Conservation (phyloP, 1,284 basidiomycete genomes). For the Bondarzewia mesenterica region DNA sequence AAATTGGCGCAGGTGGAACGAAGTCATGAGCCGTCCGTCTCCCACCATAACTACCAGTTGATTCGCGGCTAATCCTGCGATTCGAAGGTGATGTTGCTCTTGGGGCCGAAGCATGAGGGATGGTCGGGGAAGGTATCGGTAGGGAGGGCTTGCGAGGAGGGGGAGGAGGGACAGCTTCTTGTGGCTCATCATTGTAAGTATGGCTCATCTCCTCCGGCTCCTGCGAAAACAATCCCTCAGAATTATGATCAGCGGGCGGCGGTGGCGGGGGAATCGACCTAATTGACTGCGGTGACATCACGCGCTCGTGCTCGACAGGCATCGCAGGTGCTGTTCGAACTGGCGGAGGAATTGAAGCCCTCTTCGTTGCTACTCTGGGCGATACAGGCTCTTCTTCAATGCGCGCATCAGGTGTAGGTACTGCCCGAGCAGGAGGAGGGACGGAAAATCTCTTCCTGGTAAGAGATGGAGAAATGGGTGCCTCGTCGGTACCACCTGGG, state of each 20-base stretch:
- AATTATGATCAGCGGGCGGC: background rate
- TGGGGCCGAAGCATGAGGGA: background rate
- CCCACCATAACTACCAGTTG: background rate
- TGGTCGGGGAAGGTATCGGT: background rate
- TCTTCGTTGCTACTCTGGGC: background rate
- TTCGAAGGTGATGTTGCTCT: slow-evolving; percentile 2
- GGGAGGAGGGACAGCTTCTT: slow-evolving; percentile 5
- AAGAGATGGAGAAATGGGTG: background rate
- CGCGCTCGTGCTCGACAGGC: too few relatives aligned
- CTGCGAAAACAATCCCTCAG: background rate
- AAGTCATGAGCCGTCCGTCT: background rate
- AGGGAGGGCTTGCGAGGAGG: background rate
- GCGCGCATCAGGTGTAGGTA: background rate
- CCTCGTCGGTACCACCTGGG: slow-evolving; percentile 8
- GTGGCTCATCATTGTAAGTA: slow-evolving; percentile 4
- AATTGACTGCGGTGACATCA: too few relatives aligned
- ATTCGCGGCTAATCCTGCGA: background rate
- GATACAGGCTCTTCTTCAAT: background rate
- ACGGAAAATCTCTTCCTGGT: slow-evolving; percentile 9
- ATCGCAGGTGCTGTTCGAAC: too few relatives aligned
- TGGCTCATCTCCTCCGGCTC: background rate
- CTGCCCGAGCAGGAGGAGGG: slow-evolving; percentile 10
- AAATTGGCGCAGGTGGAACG: background rate
- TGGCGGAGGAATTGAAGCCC: slow-evolving; percentile 1
- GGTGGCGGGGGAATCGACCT: too few relatives aligned